These are phyloP conservation scores for Brassica cretica DNA, from an alignment of 345 rosid species.

Conservation along the genomic window DNA sequence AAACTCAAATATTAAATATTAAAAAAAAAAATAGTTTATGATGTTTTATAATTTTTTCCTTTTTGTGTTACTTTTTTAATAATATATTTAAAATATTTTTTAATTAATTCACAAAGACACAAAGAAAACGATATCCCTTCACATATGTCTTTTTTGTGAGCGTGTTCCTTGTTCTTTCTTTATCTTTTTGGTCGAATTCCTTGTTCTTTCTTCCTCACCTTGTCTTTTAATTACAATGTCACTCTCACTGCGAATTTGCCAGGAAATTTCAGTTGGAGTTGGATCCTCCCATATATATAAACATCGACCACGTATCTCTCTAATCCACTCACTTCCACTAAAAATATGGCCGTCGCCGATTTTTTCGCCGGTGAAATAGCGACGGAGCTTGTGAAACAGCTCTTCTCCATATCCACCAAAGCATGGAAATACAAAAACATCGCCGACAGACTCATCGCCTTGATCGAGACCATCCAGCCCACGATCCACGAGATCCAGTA, in stretches of 20 bases:
- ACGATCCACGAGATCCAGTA: slow-evolving; percentile 63
- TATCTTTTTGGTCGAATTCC: not conserved
- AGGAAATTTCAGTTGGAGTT: not conserved
- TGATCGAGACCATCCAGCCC: slow-evolving; percentile 45
- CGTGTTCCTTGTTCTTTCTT: not conserved
- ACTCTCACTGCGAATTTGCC: not conserved
- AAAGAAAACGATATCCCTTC: not conserved
- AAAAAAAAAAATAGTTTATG: too few species aligned
- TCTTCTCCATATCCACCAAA: slow-evolving; percentile 42
- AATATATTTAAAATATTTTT: too few species aligned
- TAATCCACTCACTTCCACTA: not conserved
- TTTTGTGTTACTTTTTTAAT: too few species aligned
- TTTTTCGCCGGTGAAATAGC: slow-evolving; percentile 70
- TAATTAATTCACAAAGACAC: too few species aligned
- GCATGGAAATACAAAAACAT: slow-evolving; percentile 47
- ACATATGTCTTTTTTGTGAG: not conserved
- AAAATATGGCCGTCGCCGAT: slow-evolving; percentile 57
- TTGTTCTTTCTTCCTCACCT: not conserved
- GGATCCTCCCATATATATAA: not conserved
- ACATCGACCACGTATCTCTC: not conserved
- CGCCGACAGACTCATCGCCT: slow-evolving; percentile 43
- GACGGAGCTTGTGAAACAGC: slow-evolving; percentile 56
- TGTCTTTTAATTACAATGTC: not conserved
- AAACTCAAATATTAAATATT: too few species aligned
- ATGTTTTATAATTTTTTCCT: too few species aligned